Evolutionary conservation across 345 rosid genomes (phyloP).

Genomic region (Murraya koenigii): DNA sequence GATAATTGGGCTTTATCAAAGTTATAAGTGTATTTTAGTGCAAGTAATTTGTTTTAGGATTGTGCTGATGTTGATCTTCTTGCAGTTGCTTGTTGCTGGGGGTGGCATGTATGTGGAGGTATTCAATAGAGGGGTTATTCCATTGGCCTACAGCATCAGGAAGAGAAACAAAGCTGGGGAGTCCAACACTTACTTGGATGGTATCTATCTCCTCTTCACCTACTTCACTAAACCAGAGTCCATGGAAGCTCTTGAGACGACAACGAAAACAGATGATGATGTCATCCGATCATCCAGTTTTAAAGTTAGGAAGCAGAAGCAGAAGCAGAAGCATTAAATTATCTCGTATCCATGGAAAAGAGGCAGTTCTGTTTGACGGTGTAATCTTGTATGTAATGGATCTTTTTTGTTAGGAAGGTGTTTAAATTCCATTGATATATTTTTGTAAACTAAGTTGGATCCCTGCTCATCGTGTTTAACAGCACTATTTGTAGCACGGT

Average conservation of each 20-base stretch:
- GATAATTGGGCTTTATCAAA: background rate
- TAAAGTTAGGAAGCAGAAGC: constrained; percentile 75
- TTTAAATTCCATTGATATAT: constrained; percentile 14
- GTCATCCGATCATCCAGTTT: constrained; percentile 72
- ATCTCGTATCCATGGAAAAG: background rate
- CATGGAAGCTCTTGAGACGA: constrained; percentile 43
- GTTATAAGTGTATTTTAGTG: background rate
- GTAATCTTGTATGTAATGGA: constrained; percentile 9
- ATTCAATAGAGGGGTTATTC: constrained; percentile 93
- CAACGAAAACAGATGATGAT: constrained; percentile 60
- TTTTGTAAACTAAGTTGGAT: constrained; percentile 15
- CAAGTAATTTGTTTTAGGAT: background rate
- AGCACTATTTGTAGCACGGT: background rate
- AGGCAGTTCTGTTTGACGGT: background rate
- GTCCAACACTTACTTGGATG: constrained; percentile 76
- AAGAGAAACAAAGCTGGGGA: constrained; percentile 91
- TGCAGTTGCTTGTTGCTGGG: constrained; percentile 92
- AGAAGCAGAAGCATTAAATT: constrained; percentile 63
- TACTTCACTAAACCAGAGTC: constrained; percentile 91
- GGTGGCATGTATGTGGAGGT: constrained; percentile 98
- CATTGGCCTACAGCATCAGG: constrained; percentile 80
- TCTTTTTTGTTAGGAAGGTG: background rate
- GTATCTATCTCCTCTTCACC: constrained; percentile 86
- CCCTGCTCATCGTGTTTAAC: background rate
- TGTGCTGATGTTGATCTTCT: constrained; percentile 6